Evolutionary conservation across 2,329 filamentous ascomycete genomes (phyloP).

Genomic region (Talaromyces marneffei): DNA sequence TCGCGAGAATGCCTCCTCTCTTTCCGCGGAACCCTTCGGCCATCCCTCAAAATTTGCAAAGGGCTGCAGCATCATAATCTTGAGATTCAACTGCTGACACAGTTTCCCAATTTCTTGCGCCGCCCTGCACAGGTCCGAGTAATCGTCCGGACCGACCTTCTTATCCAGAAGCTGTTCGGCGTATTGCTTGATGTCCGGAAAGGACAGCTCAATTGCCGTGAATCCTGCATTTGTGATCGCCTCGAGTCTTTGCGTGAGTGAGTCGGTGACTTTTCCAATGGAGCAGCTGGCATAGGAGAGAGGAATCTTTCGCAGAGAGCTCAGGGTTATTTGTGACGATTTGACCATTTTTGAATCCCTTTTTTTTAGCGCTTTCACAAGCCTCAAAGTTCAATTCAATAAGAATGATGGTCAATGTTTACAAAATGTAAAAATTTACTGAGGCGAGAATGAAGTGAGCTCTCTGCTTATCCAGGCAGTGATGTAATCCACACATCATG

Average conservation of each 20-base stretch:
- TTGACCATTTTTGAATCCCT: constrained; percentile 7
- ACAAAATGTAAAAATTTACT: too few species aligned
- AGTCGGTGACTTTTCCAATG: constrained; percentile 32
- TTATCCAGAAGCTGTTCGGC: constrained; percentile 46
- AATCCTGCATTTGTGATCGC: constrained; percentile 43
- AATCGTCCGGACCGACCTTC: constrained; percentile 54
- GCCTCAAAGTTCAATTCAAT: too few species aligned
- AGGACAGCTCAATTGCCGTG: constrained; percentile 64
- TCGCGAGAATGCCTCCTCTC: constrained; percentile 57
- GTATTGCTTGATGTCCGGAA: constrained; percentile 65
- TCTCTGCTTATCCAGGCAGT: not conserved
- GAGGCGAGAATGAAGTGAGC: not conserved
- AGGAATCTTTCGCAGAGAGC: constrained; percentile 26
- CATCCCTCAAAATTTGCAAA: constrained; percentile 75
- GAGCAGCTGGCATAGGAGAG: constrained; percentile 41
- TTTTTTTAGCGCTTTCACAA: too few species aligned
- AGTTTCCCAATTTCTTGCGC: constrained; percentile 51
- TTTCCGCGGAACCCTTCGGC: constrained; percentile 52
- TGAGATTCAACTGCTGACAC: constrained; percentile 50
- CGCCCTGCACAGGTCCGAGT: constrained; percentile 51
- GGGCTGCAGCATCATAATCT: constrained; percentile 67
- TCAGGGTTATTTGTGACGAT: constrained; percentile 3
- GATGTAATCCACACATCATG: constrained; percentile 10
- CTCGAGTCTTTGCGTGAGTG: constrained; percentile 35
- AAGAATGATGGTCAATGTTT: too few species aligned